phyloP scores from a whole-genome alignment of 2,329 filamentous ascomycete species.

The Apiospora malaysiana region DNA sequence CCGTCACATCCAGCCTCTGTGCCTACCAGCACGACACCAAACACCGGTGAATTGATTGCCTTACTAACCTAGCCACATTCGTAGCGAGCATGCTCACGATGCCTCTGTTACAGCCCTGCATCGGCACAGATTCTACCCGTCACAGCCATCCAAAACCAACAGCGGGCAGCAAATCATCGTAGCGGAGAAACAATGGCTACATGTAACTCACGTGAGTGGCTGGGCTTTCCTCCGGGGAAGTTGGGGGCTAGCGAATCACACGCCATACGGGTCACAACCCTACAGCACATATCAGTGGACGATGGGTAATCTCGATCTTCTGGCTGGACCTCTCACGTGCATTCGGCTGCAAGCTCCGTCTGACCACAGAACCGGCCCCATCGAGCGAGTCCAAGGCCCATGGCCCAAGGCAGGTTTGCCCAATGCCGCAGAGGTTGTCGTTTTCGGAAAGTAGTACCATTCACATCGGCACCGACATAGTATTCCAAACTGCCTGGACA shows the following conservation, averaged over 20 bases:
- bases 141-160: background rate
- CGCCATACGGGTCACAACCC: background rate
- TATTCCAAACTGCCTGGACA: background rate
- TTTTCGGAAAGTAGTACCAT: background rate
- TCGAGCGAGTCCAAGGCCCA: background rate
- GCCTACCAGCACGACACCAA: background rate
- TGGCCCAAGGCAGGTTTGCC: slow-evolving; percentile 2
- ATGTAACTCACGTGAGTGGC: slow-evolving; percentile 3
- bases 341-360: slow-evolving; percentile 6
- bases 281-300: background rate
- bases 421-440: background rate
- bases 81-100: background rate
- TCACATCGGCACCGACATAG: background rate
- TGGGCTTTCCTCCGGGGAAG: background rate
- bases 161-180: background rate
- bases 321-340: slow-evolving; percentile 15
- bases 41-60: background rate
- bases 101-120: background rate
- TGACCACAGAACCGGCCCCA: slow-evolving; percentile 3
- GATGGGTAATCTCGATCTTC: slow-evolving; percentile 15
- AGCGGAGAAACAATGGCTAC: slow-evolving; percentile 2
- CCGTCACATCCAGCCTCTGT: background rate
- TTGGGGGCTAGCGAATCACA: background rate
- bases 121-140: background rate
- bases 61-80: background rate